Evolutionary conservation across 495 filamentous ascomycete genomes (phyloP).

Genomic region (Hyaloscypha finlandica): DNA sequence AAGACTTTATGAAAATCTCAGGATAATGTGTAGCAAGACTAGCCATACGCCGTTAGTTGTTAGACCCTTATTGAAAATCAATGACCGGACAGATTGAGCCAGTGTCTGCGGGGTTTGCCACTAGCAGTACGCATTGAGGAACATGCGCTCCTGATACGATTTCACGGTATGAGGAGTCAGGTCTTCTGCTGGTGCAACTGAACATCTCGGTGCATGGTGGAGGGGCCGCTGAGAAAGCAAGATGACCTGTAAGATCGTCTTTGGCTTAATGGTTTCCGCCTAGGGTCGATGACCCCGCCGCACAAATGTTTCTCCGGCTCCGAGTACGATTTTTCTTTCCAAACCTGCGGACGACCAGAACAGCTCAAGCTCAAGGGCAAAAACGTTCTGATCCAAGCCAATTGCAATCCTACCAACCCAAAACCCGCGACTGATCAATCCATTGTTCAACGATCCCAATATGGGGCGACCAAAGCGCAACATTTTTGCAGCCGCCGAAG

Average conservation of each 20-base stretch:
- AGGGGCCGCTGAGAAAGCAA: background rate
- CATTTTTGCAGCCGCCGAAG: slow-evolving; percentile 70
- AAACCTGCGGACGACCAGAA: background rate
- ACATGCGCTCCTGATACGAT: too few relatives aligned
- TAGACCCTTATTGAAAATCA: background rate
- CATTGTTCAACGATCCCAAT: background rate
- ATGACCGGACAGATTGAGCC: background rate
- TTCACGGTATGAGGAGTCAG: background rate
- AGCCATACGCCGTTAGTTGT: background rate
- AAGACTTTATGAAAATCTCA: background rate
- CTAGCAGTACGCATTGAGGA: background rate
- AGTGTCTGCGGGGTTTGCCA: too few relatives aligned
- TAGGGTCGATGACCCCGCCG: background rate
- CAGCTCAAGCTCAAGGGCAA: background rate
- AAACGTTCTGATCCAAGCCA: background rate
- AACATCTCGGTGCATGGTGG: background rate
- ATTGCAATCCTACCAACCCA: background rate
- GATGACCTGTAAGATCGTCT: background rate
- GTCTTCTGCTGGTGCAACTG: background rate
- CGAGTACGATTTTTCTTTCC: background rate
- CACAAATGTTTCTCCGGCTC: background rate
- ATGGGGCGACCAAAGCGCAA: slow-evolving; percentile 80
- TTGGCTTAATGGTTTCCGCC: too few relatives aligned
- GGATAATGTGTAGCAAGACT: background rate
- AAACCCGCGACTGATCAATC: background rate